Percentiles rank a stretch among this genome's conserved stretches.
Conservation (phyloP, 371 early-diverging fungal genomes). For the Haplosporangium sp. region DNA sequence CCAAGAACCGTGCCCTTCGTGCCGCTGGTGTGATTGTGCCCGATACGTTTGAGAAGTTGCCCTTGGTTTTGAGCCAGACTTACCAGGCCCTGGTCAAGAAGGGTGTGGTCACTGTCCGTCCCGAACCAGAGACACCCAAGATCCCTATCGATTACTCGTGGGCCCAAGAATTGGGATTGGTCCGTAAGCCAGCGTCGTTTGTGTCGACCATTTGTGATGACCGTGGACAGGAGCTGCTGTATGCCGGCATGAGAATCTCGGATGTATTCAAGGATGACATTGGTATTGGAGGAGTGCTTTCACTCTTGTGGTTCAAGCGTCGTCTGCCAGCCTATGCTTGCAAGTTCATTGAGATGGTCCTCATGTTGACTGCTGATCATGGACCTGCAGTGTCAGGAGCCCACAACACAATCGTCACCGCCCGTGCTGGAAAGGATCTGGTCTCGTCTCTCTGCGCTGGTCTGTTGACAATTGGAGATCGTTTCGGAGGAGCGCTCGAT, state of each 20-base stretch:
- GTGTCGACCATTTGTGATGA: conserved; percentile 98
- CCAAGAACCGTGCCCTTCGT: conserved; percentile 93
- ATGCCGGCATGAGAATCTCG: conserved; percentile 98
- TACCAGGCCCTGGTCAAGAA: conserved; percentile 83
- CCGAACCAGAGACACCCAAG: conserved; percentile 97
- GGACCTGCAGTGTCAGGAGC: conserved; percentile 96
- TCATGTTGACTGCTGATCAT: conserved; percentile 99
- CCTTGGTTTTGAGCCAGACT: conserved; percentile 79
- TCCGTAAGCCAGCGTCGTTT: conserved; percentile 98
- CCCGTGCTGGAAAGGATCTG: conserved; percentile 98
- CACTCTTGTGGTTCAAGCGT: conserved; percentile 98
- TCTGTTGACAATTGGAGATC: conserved; percentile 93
- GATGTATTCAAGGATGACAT: conserved; percentile 98
- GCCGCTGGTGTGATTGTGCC: conserved; percentile 94
- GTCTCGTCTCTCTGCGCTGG: conserved; percentile 95
- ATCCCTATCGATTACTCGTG: conserved; percentile 98
- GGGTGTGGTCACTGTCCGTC: conserved; percentile 73
- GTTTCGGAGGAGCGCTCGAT: conserved; percentile 98
- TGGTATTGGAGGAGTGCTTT: conserved; percentile 97
- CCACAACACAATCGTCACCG: conserved; percentile 98
- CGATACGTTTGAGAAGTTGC: conserved; percentile 95
- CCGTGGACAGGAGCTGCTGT: conserved; percentile 97
- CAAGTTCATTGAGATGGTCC: conserved; percentile 98
- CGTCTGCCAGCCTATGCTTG: conserved; percentile 94
- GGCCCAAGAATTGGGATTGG: conserved; percentile 98